Percentiles rank a stretch among this genome's conserved stretches.
These are phyloP conservation scores for Leccinum incarnatum DNA, from an alignment of 768 basidiomycete genomes.

Conservation along the genomic window DNA sequence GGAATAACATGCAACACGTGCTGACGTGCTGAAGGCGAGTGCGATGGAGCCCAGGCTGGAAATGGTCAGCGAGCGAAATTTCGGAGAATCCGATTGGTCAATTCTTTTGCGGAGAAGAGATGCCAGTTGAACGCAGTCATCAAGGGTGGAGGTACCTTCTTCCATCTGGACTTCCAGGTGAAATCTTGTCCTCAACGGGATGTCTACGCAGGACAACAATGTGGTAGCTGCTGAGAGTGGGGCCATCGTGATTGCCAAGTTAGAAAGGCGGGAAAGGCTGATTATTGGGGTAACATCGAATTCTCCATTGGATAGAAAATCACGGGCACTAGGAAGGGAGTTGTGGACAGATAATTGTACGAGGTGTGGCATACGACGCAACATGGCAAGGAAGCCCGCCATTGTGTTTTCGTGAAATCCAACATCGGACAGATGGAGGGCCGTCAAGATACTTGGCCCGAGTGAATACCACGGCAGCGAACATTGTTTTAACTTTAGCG, in stretches of 20 bases:
- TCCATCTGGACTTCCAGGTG: neutral
- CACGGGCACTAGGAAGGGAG: neutral
- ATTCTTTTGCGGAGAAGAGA: neutral
- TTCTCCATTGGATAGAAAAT: neutral
- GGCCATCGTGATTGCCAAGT: neutral
- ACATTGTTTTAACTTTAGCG: neutral
- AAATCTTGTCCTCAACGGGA: neutral
- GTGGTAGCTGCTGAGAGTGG: neutral
- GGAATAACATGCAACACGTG: neutral
- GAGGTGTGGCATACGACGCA: neutral
- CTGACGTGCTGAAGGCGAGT: neutral
- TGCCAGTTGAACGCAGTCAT: neutral
- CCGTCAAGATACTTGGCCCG: neutral
- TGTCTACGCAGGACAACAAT: neutral
- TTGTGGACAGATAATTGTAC: neutral
- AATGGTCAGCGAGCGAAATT: neutral
- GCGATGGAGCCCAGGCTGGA: too few relatives aligned
- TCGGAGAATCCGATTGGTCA: neutral
- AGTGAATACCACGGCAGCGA: neutral
- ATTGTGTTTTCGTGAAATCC: neutral
- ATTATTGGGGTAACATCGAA: neutral
- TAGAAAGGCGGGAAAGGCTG: neutral
- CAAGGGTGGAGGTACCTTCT: neutral
- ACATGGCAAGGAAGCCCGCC: neutral
- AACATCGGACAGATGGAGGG: neutral